Evolutionary conservation across 2,329 filamentous ascomycete species (phyloP), one percentile per base, ranked within the genome.

Genomic region (Scedosporium minutisporum): DNA sequence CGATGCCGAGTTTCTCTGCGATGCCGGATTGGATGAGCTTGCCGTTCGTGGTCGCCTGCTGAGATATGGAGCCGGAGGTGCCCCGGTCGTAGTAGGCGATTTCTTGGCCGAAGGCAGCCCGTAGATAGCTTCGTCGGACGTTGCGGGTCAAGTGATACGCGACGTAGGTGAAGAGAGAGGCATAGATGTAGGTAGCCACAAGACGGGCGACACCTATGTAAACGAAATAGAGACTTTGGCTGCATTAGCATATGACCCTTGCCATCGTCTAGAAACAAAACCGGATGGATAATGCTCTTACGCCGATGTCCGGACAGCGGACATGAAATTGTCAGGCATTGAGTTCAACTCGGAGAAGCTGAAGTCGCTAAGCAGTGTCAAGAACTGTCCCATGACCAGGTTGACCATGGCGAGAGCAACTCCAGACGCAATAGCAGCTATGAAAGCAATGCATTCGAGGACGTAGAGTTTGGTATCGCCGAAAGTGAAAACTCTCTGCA

Each of bases 181-280:
- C 41, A 21, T 60, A 60, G 58, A 60, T 46, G 41, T 60, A 60
- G 38, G 58, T 46, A 14, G 41, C 21, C 14, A 74, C 66, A 46
- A 85, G 80, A 62, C 82, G 82, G 16, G 72, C 82, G 18, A 83
- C 72, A 64, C 86, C 85, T 2, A 87, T 73, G 67, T 84, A 85
- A 10, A 86, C 72, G 64, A 85, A 83, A 65, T 78, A 82, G n/a
- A 83, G 68, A 7, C 82, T 83, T 33, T 21, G 27, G 6, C 18
- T 18, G 27, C 16, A 16, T 12, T 53, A 58, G 57, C 29, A 41
- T 21, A 41, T 21, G 7, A n/a, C 25, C 9, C 6, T 12, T 57
- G 12, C 7, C 44, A 48, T 48, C 44, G 16, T 48, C 7, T n/a
- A 21, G 21, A 48, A 48, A 2, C 18, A 48, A 21, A 48, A 48